Evolutionary conservation across 2,329 filamentous ascomycete genomes (phyloP).

Genomic region (Triangularia setosa): DNA sequence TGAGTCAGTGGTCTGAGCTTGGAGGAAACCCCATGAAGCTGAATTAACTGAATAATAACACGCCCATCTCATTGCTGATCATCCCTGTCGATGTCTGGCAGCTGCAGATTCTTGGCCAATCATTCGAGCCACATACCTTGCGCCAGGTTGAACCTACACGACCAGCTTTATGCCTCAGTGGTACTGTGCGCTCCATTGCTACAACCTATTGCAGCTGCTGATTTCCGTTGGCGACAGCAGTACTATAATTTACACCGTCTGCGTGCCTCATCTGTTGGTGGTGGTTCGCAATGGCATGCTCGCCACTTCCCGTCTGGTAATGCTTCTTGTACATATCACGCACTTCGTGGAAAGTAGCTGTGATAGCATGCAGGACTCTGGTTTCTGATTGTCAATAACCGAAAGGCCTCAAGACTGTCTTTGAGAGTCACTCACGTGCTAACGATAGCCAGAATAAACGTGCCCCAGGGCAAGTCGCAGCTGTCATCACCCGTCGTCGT

Average conservation of each 20-base stretch:
- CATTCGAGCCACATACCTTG: too few species aligned
- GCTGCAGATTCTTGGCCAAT: too few species aligned
- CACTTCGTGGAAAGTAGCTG: slow-evolving; percentile 38
- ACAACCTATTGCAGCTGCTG: not conserved
- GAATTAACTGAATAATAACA: not conserved
- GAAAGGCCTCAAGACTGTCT: not conserved
- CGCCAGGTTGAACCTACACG: not conserved
- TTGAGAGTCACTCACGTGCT: slow-evolving; percentile 36
- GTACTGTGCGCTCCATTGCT: not conserved
- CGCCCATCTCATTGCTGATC: not conserved
- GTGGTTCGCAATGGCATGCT: not conserved
- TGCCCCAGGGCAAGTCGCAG: slow-evolving; percentile 40
- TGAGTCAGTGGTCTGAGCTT: not conserved
- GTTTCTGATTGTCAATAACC: not conserved
- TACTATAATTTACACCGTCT: not conserved
- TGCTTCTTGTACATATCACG: not conserved
- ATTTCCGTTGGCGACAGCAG: not conserved
- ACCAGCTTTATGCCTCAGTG: not conserved
- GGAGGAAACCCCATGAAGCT: not conserved
- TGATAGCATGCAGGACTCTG: slow-evolving; percentile 40
- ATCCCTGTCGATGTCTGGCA: not conserved
- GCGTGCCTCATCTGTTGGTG: not conserved
- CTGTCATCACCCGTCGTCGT: slow-evolving; percentile 19
- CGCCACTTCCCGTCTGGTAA: not conserved
- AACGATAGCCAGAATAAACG: slow-evolving; percentile 41